Evolutionary conservation across 306 rosid genomes (phyloP).

Genomic region (apple (Malus domestica)): ASM211411v1 NC_041801.1:5174501-5175000

Average conservation of each 20-base stretch:
- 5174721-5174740: neutral
- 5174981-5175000: no score
- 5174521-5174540: constrained; percentile 26
- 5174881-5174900: neutral
- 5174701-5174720: no score
- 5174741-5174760: neutral
- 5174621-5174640: constrained; percentile 46
- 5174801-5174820: neutral
- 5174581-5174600: constrained; percentile 15
- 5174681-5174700: no score
- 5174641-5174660: constrained; percentile 46
- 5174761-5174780: neutral
- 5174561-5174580: constrained; percentile 14
- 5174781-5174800: neutral
- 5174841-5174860: neutral
- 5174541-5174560: constrained; percentile 33
- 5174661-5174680: neutral
- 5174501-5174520: constrained; percentile 27
- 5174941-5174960: no score
- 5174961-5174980: no score
- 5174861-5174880: neutral
- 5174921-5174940: no score
- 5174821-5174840: neutral
- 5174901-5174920: neutral
- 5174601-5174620: constrained; percentile 22